Conservation (phyloP, 2,329 filamentous ascomycete species). For the Mollisiaceae sp. region DNA sequence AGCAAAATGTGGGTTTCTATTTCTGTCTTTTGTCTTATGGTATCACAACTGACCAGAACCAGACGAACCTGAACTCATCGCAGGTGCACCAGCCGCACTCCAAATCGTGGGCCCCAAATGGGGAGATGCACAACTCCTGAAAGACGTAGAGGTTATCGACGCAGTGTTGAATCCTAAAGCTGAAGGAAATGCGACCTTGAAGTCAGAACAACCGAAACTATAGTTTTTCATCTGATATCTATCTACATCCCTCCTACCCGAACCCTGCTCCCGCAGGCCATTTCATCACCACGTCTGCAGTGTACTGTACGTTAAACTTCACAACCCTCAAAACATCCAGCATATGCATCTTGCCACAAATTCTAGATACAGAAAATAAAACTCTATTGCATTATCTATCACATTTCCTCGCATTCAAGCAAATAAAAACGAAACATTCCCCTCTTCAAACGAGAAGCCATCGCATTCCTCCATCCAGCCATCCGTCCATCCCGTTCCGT, state of each 20-base stretch:
- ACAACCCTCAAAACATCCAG: neutral
- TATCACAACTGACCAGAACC: slow-evolving; percentile 17
- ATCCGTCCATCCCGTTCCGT: neutral
- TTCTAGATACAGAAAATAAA: neutral
- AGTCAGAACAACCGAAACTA: neutral
- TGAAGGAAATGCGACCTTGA: neutral
- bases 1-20: slow-evolving; percentile 38
- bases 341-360: neutral
- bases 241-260: neutral
- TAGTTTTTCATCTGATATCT: neutral
- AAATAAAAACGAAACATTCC: too few species aligned
- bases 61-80: slow-evolving; percentile 45
- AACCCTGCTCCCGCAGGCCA: too few species aligned
- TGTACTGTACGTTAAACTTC: neutral
- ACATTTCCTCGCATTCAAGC: neutral
- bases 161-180: slow-evolving; percentile 32
- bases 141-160: slow-evolving; percentile 42
- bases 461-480: slow-evolving; percentile 2
- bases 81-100: slow-evolving; percentile 43
- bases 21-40: neutral
- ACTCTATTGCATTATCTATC: neutral
- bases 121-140: slow-evolving; percentile 43
- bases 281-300: neutral
- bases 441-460: neutral
- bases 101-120: slow-evolving; percentile 43